Conservation (phyloP, 345 rosid species). For the Syzygium jambos region DNA sequence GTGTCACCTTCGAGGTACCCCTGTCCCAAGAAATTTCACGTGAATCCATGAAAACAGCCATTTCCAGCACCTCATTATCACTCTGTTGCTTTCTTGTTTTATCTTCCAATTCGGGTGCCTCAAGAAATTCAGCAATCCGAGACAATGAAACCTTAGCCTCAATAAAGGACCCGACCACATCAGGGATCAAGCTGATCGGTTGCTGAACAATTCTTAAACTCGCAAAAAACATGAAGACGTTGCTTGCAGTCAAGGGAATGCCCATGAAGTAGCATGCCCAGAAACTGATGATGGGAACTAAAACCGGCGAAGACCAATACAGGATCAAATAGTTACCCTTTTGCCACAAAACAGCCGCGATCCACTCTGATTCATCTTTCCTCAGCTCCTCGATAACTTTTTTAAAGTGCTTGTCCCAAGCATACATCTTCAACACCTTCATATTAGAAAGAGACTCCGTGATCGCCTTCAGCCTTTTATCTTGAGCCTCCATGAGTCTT, state of each 20-base stretch:
- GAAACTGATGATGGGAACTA: constrained; percentile 28
- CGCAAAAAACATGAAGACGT: constrained; percentile 40
- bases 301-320: constrained; percentile 34
- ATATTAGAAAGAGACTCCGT: constrained; percentile 34
- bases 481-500: constrained; percentile 30
- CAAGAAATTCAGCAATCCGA: constrained; percentile 30
- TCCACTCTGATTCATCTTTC: constrained; percentile 26
- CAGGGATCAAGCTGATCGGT: constrained; percentile 35
- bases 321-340: constrained; percentile 23
- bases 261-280: constrained; percentile 36
- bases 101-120: constrained; percentile 27
- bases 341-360: constrained; percentile 8
- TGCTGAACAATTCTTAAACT: constrained; percentile 34
- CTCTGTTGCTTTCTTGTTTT: constrained; percentile 7
- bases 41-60: constrained; percentile 15
- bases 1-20: constrained; percentile 13
- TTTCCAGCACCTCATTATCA: neutral
- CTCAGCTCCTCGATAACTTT: constrained; percentile 22
- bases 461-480: constrained; percentile 23
- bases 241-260: constrained; percentile 26
- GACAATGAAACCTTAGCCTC: constrained; percentile 38
- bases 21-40: constrained; percentile 37
- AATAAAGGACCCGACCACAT: constrained; percentile 24
- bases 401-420: constrained; percentile 47
- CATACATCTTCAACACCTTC: constrained; percentile 46